Evolutionary conservation across 2,329 filamentous ascomycete species (phyloP).

Genomic region (Colletotrichum gloeosporioides): DNA sequence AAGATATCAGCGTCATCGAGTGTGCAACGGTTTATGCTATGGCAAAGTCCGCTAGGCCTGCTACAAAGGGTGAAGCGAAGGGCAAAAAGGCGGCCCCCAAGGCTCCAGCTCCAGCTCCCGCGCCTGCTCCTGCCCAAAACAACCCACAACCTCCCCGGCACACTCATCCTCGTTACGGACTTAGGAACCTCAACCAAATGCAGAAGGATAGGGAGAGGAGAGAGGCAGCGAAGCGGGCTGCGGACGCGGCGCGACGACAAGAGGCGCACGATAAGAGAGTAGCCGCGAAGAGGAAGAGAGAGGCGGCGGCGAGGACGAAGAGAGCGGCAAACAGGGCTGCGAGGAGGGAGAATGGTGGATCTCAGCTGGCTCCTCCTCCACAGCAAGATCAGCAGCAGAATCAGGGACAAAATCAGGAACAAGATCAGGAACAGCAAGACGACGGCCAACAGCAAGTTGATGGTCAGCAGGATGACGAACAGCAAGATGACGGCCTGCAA

Average conservation of each 20-base stretch:
- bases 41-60: not conserved
- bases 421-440: too few species aligned
- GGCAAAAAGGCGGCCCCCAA: not conserved
- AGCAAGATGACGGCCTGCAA: not conserved
- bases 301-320: not conserved
- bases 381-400: too few species aligned
- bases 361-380: too few species aligned
- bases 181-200: not conserved
- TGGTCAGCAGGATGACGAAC: too few species aligned
- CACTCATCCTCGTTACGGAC: not conserved
- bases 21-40: not conserved
- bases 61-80: not conserved
- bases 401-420: too few species aligned
- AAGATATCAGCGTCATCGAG: not conserved
- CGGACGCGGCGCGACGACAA: not conserved
- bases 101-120: not conserved
- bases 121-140: rapidly evolving
- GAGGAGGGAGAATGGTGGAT: too few species aligned
- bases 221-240: not conserved
- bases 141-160: not conserved
- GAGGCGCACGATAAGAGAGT: not conserved
- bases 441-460: too few species aligned
- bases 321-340: not conserved
- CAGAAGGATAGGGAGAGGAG: not conserved
- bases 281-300: not conserved